Percentiles rank a stretch among this genome's conserved stretches.
Conservation (phyloP, 163 green algal genomes). For the Scenedesmus sp. region DNA sequence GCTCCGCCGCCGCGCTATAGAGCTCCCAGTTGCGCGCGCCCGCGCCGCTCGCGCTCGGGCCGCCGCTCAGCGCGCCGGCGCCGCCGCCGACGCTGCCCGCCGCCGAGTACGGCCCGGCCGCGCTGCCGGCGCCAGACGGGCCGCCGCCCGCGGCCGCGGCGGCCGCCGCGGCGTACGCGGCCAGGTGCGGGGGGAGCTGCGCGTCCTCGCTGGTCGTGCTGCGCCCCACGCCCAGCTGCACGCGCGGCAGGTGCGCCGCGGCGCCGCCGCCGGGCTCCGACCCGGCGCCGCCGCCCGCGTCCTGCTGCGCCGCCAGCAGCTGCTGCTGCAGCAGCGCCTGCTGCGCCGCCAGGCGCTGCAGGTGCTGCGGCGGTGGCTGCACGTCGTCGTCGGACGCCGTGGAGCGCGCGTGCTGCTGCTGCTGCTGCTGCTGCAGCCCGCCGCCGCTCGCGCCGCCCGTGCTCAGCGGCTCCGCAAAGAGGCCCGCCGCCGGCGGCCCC, state of each 20-base stretch:
- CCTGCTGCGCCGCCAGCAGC: background rate
- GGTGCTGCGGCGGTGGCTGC: constrained; percentile 42
- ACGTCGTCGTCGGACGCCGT: constrained; percentile 24
- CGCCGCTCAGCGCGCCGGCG: background rate
- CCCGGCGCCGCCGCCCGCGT: background rate
- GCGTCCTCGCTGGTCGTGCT: constrained; percentile 3
- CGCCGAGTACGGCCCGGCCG: background rate
- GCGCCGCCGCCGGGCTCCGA: background rate
- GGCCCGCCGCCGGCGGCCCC: no score
- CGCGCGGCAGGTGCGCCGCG: background rate
- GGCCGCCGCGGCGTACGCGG: background rate
- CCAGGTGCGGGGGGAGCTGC: background rate
- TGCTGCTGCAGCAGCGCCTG: constrained; percentile 30
- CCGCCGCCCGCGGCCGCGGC: background rate
- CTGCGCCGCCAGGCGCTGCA: constrained; percentile 25
- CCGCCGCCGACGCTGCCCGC: background rate
- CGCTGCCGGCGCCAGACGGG: background rate
- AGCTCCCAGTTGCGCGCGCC: constrained; percentile 41
- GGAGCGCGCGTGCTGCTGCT: background rate
- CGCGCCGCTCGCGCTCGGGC: background rate
- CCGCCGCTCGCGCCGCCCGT: no score
- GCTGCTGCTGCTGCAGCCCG: background rate
- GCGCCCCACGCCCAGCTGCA: background rate
- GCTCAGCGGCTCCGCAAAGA: no score
- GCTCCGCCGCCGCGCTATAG: constrained; percentile 34